A percentile compares a stretch with the other conserved stretches of the same genome.
Evolutionary conservation across 2,329 filamentous ascomycete genomes (phyloP).

Genomic region (Alternaria gansuensis): DNA sequence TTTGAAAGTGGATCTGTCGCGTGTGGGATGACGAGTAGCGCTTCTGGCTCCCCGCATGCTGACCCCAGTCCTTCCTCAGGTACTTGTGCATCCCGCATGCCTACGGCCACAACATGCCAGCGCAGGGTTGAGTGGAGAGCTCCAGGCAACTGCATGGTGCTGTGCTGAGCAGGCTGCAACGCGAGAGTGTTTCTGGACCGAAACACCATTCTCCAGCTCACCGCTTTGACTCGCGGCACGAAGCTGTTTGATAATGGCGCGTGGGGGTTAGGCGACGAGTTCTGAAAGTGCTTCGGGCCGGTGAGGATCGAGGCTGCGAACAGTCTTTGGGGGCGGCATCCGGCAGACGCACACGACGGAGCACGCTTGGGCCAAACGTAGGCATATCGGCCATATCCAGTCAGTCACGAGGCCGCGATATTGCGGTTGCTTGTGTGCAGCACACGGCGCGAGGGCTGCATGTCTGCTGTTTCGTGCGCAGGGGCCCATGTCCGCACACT

Average conservation of each 20-base stretch:
- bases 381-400: neutral
- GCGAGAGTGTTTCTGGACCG: neutral
- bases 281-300: constrained; percentile 24
- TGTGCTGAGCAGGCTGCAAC: neutral
- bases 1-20: constrained; percentile 43
- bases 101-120: constrained; percentile 19
- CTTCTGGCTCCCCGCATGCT: constrained; percentile 44
- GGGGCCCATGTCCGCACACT: constrained; percentile 15
- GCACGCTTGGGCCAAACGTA: constrained; percentile 1
- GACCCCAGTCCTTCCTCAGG: constrained; percentile 42
- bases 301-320: constrained; percentile 22
- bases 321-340: constrained; percentile 13
- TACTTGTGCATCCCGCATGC: constrained; percentile 38
- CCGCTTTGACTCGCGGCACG: constrained; percentile 17
- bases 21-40: constrained; percentile 48
- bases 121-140: neutral
- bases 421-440: constrained; percentile 27
- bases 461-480: constrained; percentile 8
- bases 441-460: constrained; percentile 24
- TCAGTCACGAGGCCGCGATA: constrained; percentile 1
- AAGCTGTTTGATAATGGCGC: constrained; percentile 49
- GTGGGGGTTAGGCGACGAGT: constrained; percentile 44
- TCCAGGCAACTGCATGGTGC: neutral
- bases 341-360: constrained; percentile 8
- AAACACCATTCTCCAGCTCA: neutral